Evolutionary conservation across 805 yeast species (phyloP).

Genomic region (Kregervanrija fluxuum): DNA sequence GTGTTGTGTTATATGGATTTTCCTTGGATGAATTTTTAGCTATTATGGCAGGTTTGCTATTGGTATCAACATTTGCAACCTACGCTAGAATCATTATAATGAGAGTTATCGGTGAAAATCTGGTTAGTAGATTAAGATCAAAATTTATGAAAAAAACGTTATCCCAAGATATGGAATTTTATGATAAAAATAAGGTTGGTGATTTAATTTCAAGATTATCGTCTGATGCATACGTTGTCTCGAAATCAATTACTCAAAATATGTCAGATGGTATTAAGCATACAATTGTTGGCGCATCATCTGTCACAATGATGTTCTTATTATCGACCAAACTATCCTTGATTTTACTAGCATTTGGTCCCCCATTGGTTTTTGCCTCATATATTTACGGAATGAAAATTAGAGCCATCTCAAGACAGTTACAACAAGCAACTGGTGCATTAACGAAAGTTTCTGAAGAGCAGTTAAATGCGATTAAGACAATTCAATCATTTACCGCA

Average conservation of each 20-base stretch:
- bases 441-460: slow-evolving; percentile 90
- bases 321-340: slow-evolving; percentile 75
- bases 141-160: slow-evolving; percentile 70
- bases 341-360: slow-evolving; percentile 71
- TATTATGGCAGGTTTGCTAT: slow-evolving; percentile 54
- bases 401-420: slow-evolving; percentile 62
- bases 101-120: slow-evolving; percentile 75
- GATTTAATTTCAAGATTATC: slow-evolving; percentile 84
- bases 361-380: slow-evolving; percentile 79
- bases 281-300: slow-evolving; percentile 70
- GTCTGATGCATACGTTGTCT: slow-evolving; percentile 83
- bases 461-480: slow-evolving; percentile 74
- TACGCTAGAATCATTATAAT: slow-evolving; percentile 71
- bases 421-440: slow-evolving; percentile 82
- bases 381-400: slow-evolving; percentile 77
- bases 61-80: slow-evolving; percentile 71
- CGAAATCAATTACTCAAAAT: slow-evolving; percentile 81
- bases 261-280: slow-evolving; percentile 88
- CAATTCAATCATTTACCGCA: slow-evolving; percentile 88
- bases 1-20: slow-evolving; percentile 44
- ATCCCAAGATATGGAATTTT: slow-evolving; percentile 82
- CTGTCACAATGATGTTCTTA: slow-evolving; percentile 84
- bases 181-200: slow-evolving; percentile 87
- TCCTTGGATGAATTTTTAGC: slow-evolving; percentile 53
- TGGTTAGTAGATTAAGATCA: slow-evolving; percentile 79